These are phyloP conservation scores for Nannizzia gypsea DNA, from an alignment of 2,329 filamentous ascomycete species.

Conservation along the genomic window DNA sequence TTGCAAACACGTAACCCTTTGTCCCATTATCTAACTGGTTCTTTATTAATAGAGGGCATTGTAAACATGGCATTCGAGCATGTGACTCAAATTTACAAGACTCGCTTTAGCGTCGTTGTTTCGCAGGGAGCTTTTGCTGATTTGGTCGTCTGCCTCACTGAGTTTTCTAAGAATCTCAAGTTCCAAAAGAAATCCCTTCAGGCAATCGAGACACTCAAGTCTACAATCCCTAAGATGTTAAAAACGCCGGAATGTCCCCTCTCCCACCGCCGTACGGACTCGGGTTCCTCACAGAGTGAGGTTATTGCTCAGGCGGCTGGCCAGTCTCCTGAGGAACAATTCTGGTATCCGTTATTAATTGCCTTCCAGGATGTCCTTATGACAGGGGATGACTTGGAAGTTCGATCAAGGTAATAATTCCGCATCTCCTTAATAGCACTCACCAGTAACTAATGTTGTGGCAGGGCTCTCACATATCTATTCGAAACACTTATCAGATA, in stretches of 20 bases:
- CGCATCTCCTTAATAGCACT: conserved; percentile 25
- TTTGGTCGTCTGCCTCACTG: conserved; percentile 86
- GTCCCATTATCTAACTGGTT: conserved; percentile 17
- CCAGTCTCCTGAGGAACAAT: conserved; percentile 93
- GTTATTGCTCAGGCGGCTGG: neutral
- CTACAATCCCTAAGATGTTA: conserved; percentile 87
- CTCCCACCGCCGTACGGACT: conserved; percentile 50
- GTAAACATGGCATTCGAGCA: conserved; percentile 96
- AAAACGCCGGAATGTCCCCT: conserved; percentile 90
- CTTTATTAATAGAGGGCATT: conserved; percentile 56
- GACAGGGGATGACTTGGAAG: conserved; percentile 96
- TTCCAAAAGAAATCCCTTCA: conserved; percentile 98
- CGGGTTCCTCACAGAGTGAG: conserved; percentile 18
- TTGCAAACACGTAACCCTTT: neutral
- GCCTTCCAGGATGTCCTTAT: conserved; percentile 98
- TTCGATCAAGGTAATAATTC: conserved; percentile 52
- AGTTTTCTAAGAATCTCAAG: conserved; percentile 96
- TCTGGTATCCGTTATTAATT: conserved; percentile 96
- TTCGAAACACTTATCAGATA: conserved; percentile 88
- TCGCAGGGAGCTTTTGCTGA: conserved; percentile 95
- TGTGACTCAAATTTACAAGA: conserved; percentile 89
- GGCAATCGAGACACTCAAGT: conserved; percentile 88
- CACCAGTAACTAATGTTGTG: conserved; percentile 8
- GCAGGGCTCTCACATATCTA: conserved; percentile 75
- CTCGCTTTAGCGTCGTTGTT: conserved; percentile 88